Evolutionary conservation across 2,329 filamentous ascomycete species (phyloP), one percentile per base, ranked within the genome.

Genomic region (Cladophialophora psammophila): DNA sequence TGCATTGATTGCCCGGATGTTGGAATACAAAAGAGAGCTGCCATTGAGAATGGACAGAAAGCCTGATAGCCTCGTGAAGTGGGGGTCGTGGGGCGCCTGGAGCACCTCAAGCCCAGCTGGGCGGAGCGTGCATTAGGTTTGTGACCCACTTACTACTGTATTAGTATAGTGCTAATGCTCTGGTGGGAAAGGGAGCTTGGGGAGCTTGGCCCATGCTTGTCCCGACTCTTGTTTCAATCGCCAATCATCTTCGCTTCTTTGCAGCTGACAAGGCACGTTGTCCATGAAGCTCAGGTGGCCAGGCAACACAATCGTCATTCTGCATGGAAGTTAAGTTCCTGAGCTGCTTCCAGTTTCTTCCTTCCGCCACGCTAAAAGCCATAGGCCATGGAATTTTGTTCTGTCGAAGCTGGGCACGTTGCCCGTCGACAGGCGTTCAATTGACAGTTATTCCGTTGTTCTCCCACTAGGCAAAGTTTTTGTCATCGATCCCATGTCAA

Each of bases 201-300:
- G 42, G 42, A 61, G 59, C 59, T 61, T 61, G 38, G 48, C 48
- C 34, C 18, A 61, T 52, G 58, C 58, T 60, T 60, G 58, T 48
- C 34, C 48, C 58, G n/a, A 36, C 15, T 45, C 34, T n/a, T 58
- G 5, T 42, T n/a, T 9, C 5, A 12, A 9, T 60, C 31, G 15
- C 60, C 60, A 63, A 63, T 63, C 38, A 56, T 48, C n/a, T 36
- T 26, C 52, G 3, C n/a, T 48, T 20, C 31, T 38, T 55, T 63
- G 31, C 20, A 5, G 35, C 34, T 63, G 60, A 63, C 36, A 50
- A 54, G 32, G 50, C 52, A 63, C 50, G 50, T 55, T 32, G 48
- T 31, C 26, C 59, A 18, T 13, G 26, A 35, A 35, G 57, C 36
- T 18, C 31, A 15, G 32, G 32, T 31, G 5, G 15, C 15, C 20